Evolutionary conservation across 306 rosid species (phyloP), one percentile per base, ranked within the genome.

Genomic region (Aeschynomene evenia): DNA sequence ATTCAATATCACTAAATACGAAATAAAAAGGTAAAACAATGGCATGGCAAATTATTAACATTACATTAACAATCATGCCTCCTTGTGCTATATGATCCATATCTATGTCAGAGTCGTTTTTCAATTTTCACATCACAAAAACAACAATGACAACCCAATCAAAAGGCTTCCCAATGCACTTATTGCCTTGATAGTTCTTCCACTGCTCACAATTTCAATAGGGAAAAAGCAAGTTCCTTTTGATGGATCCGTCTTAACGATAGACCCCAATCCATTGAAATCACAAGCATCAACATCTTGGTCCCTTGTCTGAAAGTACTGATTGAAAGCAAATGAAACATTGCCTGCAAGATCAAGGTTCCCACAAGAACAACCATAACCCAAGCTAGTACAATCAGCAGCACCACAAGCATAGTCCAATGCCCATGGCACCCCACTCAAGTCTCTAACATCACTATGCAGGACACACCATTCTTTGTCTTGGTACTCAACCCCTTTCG

Each of bases 251-350:
- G 57, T 7, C 0, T 56, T 66, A 1, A 91, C 90, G 57, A 86
- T 77, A 9, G n/a, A 7, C 1, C 62, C 96, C 28, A 70, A 0
- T 7, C 96, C 88, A 0, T 19, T 19, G 62, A 90, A 94, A 62
- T 66, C 49, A n/a, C 98, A 90, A 0, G 89, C 87, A 56, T 85
- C 89, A 53, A 68, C 73, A 2, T 77, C 71, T 66, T 88, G 96
- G 29, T 88, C 94, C 20, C 72, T 81, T 34, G 63, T 48, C 50
- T 90, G 98, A 72, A 31, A 93, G 40, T 23, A 86, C 42, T 85
- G 88, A 7, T 90, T 93, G 55, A 82, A 94, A 45, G 97, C 96
- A 81, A 53, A 94, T 0, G 97, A 87, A 7, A 65, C 66, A 16
- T 63, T 77, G 1, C 79, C 84, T 4, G 8, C 19, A 1, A 19